Base-by-base conservation (phyloP, 805 yeast species). In the Priceomyces haplophilus region DNA sequence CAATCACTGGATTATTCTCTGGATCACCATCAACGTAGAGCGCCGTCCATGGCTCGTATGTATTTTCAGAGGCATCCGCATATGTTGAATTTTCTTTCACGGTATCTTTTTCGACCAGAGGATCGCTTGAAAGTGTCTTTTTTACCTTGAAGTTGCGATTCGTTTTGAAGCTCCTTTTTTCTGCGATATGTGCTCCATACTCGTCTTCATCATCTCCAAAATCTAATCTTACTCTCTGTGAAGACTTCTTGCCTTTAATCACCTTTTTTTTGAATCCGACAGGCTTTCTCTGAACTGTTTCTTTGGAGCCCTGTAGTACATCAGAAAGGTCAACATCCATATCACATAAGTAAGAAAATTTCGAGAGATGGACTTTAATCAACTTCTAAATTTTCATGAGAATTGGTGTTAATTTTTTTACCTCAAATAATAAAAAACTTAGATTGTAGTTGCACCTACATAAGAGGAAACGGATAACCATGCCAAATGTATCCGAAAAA, bases 401-500 rank as follows among this genome's bases (percentile, higher is more conserved):
- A n/a, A n/a, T n/a, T n/a, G n/a, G n/a, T n/a, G n/a, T n/a, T n/a
- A n/a, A 27, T 15, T 27, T 27, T 27, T 27, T 27, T 27, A 11
- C n/a, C n/a, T 27, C 8, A 21, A 21, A 8, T 21, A 21, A 7
- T 8, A 21, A 21, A 21, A 21, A 21, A 21, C 24, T 21, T 21
- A 8, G 24, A 21, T 21, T 8, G 6, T 7, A 21, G 24, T 8
- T 21, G 6, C 24, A 21, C 24, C 24, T 21, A 21, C 24, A 21
- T 7, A 7, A 21, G 8, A 21, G 8, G 24, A 21, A 21, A 8
- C 8, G 8, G 24, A 8, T 21, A 6, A 50, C 8, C 40, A 56
- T 50, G 65, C 39, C 54, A 8, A 60, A 50, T 13, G 35, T 60
- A 18, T 62, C 71, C 6, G 75, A 70, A 24, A 63, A 59, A 37